Conservation (phyloP, 345 rosid species). For the Carallia pectinifolia region DNA sequence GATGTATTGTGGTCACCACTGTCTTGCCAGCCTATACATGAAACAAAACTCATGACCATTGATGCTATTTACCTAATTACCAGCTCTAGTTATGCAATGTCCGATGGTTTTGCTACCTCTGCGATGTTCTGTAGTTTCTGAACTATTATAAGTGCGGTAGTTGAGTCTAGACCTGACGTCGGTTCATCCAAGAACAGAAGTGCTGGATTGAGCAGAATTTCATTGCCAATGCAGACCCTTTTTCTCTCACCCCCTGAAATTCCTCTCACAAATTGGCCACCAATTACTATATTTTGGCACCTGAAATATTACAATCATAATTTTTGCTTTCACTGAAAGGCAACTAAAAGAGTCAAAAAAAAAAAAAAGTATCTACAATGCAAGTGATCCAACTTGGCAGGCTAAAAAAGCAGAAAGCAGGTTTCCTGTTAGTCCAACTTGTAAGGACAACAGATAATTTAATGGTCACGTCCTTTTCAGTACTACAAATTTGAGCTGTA, state of each 20-base stretch:
- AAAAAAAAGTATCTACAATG: too few relatives aligned
- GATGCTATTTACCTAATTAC: too few relatives aligned
- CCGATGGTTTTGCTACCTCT: slow-evolving; percentile 38
- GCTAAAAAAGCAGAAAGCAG: too few relatives aligned
- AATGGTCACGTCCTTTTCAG: too few relatives aligned
- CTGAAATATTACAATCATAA: slow-evolving; percentile 26
- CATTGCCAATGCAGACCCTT: slow-evolving; percentile 90
- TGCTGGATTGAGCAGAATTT: slow-evolving; percentile 90
- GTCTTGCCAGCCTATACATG: slow-evolving; percentile 76
- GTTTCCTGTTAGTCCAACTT: too few relatives aligned
- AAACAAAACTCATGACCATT: too few relatives aligned
- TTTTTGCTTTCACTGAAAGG: too few relatives aligned
- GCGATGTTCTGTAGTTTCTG: slow-evolving; percentile 86
- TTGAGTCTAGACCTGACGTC: slow-evolving; percentile 95
- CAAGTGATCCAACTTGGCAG: too few relatives aligned
- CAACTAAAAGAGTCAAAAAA: too few relatives aligned
- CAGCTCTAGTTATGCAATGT: too few relatives aligned
- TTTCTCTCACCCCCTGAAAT: slow-evolving; percentile 98
- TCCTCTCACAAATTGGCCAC: slow-evolving; percentile 90
- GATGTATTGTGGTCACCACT: slow-evolving; percentile 88
- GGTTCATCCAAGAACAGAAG: slow-evolving; percentile 94
- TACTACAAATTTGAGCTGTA: too few relatives aligned
- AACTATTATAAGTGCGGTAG: slow-evolving; percentile 81
- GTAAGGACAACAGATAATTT: too few relatives aligned
- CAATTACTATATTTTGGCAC: slow-evolving; percentile 94